phyloP scores from a whole-genome alignment of 2,329 filamentous ascomycete species.

The Didymellaceae sp. region DNA sequence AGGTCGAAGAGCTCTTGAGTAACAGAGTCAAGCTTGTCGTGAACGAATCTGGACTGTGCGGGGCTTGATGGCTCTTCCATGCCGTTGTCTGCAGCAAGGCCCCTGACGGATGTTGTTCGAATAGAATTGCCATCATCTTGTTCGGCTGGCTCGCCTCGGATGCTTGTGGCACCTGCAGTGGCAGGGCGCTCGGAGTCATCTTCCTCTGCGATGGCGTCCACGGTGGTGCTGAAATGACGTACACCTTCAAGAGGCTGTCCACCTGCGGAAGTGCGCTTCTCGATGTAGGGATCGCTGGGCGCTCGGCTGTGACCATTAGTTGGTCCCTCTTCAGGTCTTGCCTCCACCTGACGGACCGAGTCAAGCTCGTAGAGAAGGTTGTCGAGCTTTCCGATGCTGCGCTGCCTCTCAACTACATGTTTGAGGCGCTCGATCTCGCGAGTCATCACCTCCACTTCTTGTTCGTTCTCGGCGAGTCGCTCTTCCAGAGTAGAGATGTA shows the following conservation, averaged over 20 bases:
- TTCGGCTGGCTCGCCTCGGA: not conserved
- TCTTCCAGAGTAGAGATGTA: slow-evolving; percentile 98
- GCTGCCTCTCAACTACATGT: slow-evolving; percentile 92
- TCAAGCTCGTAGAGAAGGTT: slow-evolving; percentile 91
- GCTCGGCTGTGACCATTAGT: slow-evolving; percentile 47
- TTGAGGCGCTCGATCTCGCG: slow-evolving; percentile 93
- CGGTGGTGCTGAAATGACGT: slow-evolving; percentile 41
- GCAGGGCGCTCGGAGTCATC: slow-evolving; percentile 40
- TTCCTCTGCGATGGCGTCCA: slow-evolving; percentile 48
- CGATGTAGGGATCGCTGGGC: slow-evolving; percentile 41
- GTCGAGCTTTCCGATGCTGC: slow-evolving; percentile 93
- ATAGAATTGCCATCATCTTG: slow-evolving; percentile 6
- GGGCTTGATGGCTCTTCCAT: slow-evolving; percentile 67
- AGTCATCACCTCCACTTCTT: slow-evolving; percentile 96
- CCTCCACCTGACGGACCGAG: slow-evolving; percentile 54
- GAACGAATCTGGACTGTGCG: slow-evolving; percentile 83
- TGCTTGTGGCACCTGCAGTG: slow-evolving; percentile 32
- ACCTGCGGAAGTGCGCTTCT: slow-evolving; percentile 36
- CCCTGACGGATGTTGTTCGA: slow-evolving; percentile 22
- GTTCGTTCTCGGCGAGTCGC: slow-evolving; percentile 91
- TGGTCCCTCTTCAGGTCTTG: slow-evolving; percentile 36
- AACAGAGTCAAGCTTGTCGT: slow-evolving; percentile 89
- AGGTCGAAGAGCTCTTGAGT: slow-evolving; percentile 91
- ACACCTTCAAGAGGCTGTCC: slow-evolving; percentile 32
- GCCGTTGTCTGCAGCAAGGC: slow-evolving; percentile 27